Conservation (phyloP, 805 yeast species). For the Diddensiella santjacobensis region DNA sequence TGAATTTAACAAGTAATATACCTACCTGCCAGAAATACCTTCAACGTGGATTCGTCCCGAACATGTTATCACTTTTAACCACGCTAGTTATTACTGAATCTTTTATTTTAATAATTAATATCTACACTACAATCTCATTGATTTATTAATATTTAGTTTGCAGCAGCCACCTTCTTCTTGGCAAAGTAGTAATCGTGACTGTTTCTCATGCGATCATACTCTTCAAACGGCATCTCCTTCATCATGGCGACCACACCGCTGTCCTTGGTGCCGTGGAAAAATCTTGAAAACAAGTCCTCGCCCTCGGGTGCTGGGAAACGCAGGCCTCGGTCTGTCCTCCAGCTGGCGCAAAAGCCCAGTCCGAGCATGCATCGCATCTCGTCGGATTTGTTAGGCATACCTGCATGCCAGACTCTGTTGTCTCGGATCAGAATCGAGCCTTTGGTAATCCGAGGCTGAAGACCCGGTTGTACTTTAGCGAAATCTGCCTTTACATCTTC, state of each 20-base stretch:
- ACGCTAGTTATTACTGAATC: too few species aligned
- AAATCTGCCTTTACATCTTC: conserved; percentile 13
- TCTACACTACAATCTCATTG: too few species aligned
- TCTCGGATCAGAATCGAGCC: conserved; percentile 22
- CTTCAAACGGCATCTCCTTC: conserved; percentile 8
- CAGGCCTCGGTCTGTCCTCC: conserved; percentile 5
- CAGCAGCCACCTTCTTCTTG: background rate
- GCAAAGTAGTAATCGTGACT: conserved; percentile 10
- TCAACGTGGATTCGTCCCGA: too few species aligned
- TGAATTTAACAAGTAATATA: too few species aligned
- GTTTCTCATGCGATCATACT: conserved; percentile 8
- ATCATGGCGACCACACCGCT: conserved; percentile 8
- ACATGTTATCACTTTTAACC: too few species aligned
- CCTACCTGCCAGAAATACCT: too few species aligned
- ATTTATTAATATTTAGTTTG: too few species aligned
- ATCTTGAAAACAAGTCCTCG: conserved; percentile 4
- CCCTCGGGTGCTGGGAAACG: conserved; percentile 10
- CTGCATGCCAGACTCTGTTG: conserved; percentile 20
- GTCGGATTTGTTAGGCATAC: conserved; percentile 19
- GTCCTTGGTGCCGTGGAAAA: conserved; percentile 13
- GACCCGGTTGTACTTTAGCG: conserved; percentile 15
- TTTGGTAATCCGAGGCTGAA: conserved; percentile 15
- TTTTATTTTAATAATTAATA: too few species aligned
- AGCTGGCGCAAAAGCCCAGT: conserved; percentile 9
- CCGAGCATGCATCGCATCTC: conserved; percentile 18